phyloP scores from a whole-genome alignment of 305 asterid genomes.

The Fraxinus angustifolia region DNA sequence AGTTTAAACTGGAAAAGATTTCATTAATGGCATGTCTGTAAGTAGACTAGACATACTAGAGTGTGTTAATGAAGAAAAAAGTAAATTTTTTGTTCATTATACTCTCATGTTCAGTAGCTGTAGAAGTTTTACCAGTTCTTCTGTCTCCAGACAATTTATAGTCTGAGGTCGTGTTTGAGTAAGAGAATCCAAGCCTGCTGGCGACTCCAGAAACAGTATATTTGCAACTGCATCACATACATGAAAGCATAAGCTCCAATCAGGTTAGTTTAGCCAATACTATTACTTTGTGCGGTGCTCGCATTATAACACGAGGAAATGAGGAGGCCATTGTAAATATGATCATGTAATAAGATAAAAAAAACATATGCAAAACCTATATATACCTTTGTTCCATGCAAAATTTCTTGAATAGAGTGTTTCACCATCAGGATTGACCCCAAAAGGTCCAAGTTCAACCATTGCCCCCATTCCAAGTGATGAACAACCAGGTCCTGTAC shows the following conservation, averaged over 20 bases:
- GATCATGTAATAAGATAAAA: not conserved
- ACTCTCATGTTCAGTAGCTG: not conserved
- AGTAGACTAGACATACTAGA: not conserved
- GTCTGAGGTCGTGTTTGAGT: slow-evolving; percentile 18
- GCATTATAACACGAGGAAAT: not conserved
- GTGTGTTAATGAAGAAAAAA: not conserved
- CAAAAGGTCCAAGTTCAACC: slow-evolving; percentile 40
- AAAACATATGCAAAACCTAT: not conserved
- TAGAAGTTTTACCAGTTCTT: slow-evolving; percentile 24
- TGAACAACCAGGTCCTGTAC: slow-evolving; percentile 45
- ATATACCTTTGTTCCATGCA: slow-evolving; percentile 38
- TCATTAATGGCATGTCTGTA: not conserved
- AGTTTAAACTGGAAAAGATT: not conserved
- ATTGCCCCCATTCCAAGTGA: slow-evolving; percentile 44
- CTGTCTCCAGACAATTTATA: slow-evolving; percentile 32
- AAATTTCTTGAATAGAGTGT: slow-evolving; percentile 32
- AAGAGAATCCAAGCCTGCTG: slow-evolving; percentile 34
- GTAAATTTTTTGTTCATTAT: not conserved
- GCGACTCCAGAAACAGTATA: slow-evolving; percentile 36
- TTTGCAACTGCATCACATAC: slow-evolving; percentile 34
- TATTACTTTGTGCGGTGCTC: not conserved
- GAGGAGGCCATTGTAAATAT: no score
- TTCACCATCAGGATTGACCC: slow-evolving; percentile 38
- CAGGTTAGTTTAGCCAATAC: not conserved
- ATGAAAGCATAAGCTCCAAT: not conserved